Evolutionary conservation across 345 rosid species (phyloP).

Genomic region (Mercurialis annua): DNA sequence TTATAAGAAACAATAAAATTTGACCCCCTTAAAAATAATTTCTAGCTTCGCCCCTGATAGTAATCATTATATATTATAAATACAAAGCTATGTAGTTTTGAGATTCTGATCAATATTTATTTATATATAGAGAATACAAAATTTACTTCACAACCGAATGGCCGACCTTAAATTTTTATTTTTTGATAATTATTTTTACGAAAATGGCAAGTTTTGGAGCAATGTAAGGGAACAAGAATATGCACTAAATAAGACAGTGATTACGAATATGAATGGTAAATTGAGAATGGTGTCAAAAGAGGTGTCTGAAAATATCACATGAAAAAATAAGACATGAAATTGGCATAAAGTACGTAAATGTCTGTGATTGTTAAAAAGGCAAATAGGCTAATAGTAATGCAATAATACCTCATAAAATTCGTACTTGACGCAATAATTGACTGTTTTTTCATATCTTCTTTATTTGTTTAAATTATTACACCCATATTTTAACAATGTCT

Average conservation of each 20-base stretch:
- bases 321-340: not conserved
- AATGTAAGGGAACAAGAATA: not conserved
- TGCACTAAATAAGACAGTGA: constrained; percentile 5
- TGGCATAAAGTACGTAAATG: not conserved
- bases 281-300: constrained; percentile 18
- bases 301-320: not conserved
- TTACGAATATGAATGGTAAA: constrained; percentile 16
- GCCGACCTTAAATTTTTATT: too few relatives aligned
- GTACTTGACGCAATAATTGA: not conserved
- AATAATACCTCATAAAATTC: too few relatives aligned
- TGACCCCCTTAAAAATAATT: too few relatives aligned
- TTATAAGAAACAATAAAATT: too few relatives aligned
- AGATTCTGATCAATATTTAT: too few relatives aligned
- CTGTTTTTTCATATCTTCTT: not conserved
- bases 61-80: too few relatives aligned
- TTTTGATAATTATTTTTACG: too few relatives aligned
- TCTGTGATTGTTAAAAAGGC: not conserved
- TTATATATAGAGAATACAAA: too few relatives aligned
- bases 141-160: too few relatives aligned
- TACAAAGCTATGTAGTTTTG: too few relatives aligned
- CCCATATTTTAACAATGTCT: not conserved
- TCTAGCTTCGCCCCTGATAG: too few relatives aligned
- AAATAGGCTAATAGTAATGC: too few relatives aligned
- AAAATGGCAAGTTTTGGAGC: not conserved
- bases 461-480: not conserved